Conservation (phyloP, 2,329 filamentous ascomycete species). For the Colletotrichum graminicola region DNA sequence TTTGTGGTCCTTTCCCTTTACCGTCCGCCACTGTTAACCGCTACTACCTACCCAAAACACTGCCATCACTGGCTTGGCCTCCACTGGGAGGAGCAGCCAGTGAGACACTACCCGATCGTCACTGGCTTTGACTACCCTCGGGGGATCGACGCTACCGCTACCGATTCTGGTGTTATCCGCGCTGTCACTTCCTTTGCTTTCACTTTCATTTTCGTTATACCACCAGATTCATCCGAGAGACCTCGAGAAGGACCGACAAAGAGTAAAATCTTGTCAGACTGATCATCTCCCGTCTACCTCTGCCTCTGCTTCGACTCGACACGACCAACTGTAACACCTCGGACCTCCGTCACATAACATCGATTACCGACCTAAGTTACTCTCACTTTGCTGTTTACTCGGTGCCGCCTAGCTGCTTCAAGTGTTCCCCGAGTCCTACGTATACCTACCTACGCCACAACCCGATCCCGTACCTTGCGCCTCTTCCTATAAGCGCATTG, state of each 20-base stretch:
- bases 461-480: slow-evolving; percentile 1
- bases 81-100: slow-evolving; percentile 12
- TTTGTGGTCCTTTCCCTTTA: slow-evolving; percentile 3
- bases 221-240: slow-evolving; percentile 1
- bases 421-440: neutral
- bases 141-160: slow-evolving; percentile 38
- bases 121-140: slow-evolving; percentile 9
- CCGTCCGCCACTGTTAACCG: neutral
- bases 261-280: slow-evolving; percentile 27
- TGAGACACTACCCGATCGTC: slow-evolving; percentile 12
- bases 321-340: slow-evolving; percentile 6
- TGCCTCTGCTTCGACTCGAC: neutral
- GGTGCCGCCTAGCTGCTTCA: neutral
- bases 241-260: slow-evolving; percentile 20
- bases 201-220: slow-evolving; percentile 18
- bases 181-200: slow-evolving; percentile 19
- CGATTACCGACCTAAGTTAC: neutral
- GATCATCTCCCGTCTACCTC: neutral
- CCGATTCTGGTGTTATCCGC: slow-evolving; percentile 18
- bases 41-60: neutral
- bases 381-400: neutral
- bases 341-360: slow-evolving; percentile 7
- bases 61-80: slow-evolving; percentile 11
- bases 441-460: slow-evolving; percentile 9
- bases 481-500: slow-evolving; percentile 14